Percentiles rank a stretch among this genome's conserved stretches.
Evolutionary conservation across 139 green algal species (phyloP).

Genomic region (Chlamydomonas applanata): DNA sequence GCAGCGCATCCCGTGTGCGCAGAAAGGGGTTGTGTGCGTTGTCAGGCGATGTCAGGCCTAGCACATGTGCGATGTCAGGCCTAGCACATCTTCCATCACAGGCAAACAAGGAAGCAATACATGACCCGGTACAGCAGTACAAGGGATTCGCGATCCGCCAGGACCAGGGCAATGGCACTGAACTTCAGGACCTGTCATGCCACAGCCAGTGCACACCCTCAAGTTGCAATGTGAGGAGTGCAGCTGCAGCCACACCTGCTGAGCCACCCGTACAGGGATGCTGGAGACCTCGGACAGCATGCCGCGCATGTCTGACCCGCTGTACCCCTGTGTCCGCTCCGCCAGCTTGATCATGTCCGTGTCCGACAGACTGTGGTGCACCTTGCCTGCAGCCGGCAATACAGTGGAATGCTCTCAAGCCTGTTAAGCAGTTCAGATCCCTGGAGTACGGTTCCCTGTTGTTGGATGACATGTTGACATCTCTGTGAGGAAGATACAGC

Average conservation of each 20-base stretch:
- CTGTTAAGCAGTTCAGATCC: neutral
- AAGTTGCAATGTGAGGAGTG: neutral
- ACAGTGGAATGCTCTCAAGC: neutral
- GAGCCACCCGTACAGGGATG: conserved; percentile 9
- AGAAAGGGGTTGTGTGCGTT: too few species aligned
- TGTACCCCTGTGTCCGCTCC: conserved; percentile 52
- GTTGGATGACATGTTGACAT: neutral
- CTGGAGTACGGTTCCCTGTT: neutral
- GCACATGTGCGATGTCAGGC: too few species aligned
- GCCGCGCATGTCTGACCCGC: conserved; percentile 89
- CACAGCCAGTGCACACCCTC: too few species aligned
- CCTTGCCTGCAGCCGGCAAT: conserved; percentile 15
- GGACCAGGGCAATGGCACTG: too few species aligned
- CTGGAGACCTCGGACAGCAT: conserved; percentile 93
- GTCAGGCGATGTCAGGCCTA: too few species aligned
- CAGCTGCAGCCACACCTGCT: neutral
- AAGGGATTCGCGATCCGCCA: too few species aligned
- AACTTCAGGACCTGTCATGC: too few species aligned
- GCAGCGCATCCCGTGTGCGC: too few species aligned
- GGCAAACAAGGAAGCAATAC: too few species aligned
- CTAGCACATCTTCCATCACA: too few species aligned
- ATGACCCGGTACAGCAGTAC: too few species aligned
- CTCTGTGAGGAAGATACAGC: neutral
- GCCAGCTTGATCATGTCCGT: conserved; percentile 69
- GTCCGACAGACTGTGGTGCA: conserved; percentile 43